Base-by-base conservation (phyloP, 371 early-diverging fungal species). In the Actinomortierella ambigua region DNA sequence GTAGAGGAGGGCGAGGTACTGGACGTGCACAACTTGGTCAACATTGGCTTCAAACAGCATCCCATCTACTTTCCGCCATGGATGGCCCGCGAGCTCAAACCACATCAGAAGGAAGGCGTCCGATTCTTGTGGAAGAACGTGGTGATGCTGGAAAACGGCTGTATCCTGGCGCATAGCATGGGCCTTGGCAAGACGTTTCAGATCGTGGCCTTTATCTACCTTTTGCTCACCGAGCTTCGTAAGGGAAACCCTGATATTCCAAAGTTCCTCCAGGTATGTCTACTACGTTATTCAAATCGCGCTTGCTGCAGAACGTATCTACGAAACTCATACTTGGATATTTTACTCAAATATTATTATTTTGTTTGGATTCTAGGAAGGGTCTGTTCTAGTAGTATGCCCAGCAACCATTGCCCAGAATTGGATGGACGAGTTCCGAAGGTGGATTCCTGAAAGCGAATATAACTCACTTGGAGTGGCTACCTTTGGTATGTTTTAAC, bases 151-250 rank as follows among this genome's bases (percentile, higher is more conserved):
- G 77, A 83, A 22, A 67, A 71, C 43, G 96, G 96, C 0, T 93
- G 95, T 53, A 84, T 96, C 18, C 80, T 98, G 29, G 94, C 95
- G 0, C 95, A 96, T 78, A 82, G 90, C 5, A 95, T 97, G 95
- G 97, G 97, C 0, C 76, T 95, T 22, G 96, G 88, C 6, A 97
- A 97, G 77, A 92, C 95, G 0, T 63, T 95, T 4, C 95, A 95
- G 70, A 82, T 86, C 4, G 85, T 97, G 53, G 75, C 86, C 0
- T 84, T 95, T 29, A 29, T 95, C 1, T 88, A 82, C 43, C 89
- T 91, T 0, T 62, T 93, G 34, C 63, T 85, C 51, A 76, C 69
- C 18, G 82, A 85, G 60, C 79, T 81, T 18, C 61, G 57, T 18
- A 60, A 50, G 15, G 75, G 64, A 3, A 81, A 76, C 62, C 65